phyloP scores from a whole-genome alignment of 768 basidiomycete genomes.

The Leccinellum albellum region DNA sequence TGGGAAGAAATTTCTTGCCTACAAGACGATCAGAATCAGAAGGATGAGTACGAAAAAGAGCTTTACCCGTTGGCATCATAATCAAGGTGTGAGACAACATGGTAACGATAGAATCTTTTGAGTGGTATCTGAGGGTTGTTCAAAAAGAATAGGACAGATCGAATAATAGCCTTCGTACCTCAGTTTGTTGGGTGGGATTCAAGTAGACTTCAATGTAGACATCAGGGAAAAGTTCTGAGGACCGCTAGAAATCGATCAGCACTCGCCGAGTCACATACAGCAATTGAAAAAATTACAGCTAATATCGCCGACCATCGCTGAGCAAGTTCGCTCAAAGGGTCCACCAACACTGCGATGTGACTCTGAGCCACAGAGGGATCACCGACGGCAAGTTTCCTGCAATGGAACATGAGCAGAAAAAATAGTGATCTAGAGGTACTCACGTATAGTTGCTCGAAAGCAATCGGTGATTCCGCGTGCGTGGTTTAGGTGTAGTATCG shows the following conservation, averaged over 20 bases:
- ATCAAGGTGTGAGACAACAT: slow-evolving; percentile 47
- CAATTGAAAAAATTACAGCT: slow-evolving; percentile 44
- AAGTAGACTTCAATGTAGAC: slow-evolving; percentile 74
- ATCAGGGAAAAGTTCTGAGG: slow-evolving; percentile 49
- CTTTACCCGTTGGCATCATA: slow-evolving; percentile 71
- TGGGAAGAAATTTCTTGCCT: slow-evolving; percentile 59
- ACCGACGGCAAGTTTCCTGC: slow-evolving; percentile 68
- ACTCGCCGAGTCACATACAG: neutral
- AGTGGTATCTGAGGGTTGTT: slow-evolving; percentile 62
- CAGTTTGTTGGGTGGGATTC: slow-evolving; percentile 62
- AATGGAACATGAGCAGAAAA: neutral
- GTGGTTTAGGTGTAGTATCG: slow-evolving; percentile 56
- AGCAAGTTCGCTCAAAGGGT: slow-evolving; percentile 80
- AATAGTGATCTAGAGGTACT: slow-evolving; percentile 21
- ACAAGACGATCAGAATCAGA: neutral
- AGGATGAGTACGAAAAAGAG: neutral
- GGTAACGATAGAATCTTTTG: slow-evolving; percentile 90
- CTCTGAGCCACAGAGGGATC: slow-evolving; percentile 62
- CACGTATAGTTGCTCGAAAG: slow-evolving; percentile 66
- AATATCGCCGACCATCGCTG: slow-evolving; percentile 85
- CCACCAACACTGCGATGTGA: slow-evolving; percentile 69
- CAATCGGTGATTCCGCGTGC: slow-evolving; percentile 56
- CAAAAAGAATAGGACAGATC: neutral
- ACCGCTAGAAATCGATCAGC: slow-evolving; percentile 11
- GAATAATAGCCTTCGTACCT: slow-evolving; percentile 44